These are phyloP conservation scores for Moricandia arvensis DNA, from an alignment of 345 rosid species.

Conservation along the genomic window DNA sequence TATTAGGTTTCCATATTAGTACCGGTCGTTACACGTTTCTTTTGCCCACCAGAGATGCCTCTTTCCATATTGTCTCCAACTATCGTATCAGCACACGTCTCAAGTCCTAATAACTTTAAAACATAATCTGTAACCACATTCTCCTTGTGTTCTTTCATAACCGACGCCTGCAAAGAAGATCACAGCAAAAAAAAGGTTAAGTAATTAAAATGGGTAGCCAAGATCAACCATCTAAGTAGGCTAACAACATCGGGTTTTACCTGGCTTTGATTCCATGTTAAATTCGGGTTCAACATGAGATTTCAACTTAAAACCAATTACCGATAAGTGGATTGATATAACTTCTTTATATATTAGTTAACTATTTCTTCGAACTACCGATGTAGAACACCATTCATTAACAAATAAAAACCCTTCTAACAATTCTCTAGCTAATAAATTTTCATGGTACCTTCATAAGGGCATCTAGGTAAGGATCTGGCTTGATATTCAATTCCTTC, in stretches of 20 bases:
- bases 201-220: no score
- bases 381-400: no score
- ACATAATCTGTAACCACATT: slow-evolving; percentile 58
- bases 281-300: no score
- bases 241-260: no score
- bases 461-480: slow-evolving; percentile 75
- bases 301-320: no score
- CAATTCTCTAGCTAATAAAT: neutral
- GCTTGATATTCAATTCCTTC: slow-evolving; percentile 65
- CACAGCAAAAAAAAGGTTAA: neutral
- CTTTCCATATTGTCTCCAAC: slow-evolving; percentile 61
- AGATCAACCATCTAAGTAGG: no score
- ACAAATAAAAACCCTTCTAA: no score
- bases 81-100: slow-evolving; percentile 61
- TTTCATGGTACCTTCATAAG: slow-evolving; percentile 68
- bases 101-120: slow-evolving; percentile 64
- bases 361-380: no score
- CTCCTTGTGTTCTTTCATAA: slow-evolving; percentile 47
- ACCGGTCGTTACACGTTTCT: slow-evolving; percentile 73
- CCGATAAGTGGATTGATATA: no score
- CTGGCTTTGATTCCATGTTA: no score
- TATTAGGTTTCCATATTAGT: neutral
- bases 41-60: slow-evolving; percentile 76
- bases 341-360: no score
- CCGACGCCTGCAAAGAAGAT: slow-evolving; percentile 46